Evolutionary conservation across 148 eudicot genomes (phyloP).

Genomic region (Spergularia marina): DNA sequence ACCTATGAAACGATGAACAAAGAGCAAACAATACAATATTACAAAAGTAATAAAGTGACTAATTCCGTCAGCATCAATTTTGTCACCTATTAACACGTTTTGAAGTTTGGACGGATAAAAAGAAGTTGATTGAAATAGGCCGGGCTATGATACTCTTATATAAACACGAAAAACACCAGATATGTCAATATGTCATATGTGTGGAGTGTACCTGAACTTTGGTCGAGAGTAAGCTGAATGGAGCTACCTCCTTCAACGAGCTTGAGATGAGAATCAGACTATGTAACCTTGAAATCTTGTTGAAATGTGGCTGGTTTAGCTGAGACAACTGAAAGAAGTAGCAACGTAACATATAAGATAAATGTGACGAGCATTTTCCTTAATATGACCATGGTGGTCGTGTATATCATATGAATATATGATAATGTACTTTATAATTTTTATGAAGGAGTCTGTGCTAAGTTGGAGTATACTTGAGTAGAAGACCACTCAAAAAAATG

Average conservation of each 20-base stretch:
- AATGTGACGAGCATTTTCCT: neutral
- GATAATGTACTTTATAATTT: neutral
- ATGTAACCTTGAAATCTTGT: constrained; percentile 64
- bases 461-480: neutral
- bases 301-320: constrained; percentile 67
- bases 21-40: too few relatives aligned
- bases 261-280: constrained; percentile 66
- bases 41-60: too few relatives aligned
- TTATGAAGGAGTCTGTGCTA: neutral
- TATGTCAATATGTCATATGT: too few relatives aligned
- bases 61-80: too few relatives aligned
- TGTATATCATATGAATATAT: neutral
- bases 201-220: constrained; percentile 47
- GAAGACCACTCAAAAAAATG: neutral
- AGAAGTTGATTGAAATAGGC: too few relatives aligned
- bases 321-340: neutral
- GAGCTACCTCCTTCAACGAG: constrained; percentile 65
- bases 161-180: too few relatives aligned
- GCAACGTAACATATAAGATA: constrained; percentile 7
- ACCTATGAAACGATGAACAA: constrained; percentile 32
- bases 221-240: constrained; percentile 79
- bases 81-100: too few relatives aligned
- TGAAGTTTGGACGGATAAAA: too few relatives aligned
- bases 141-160: too few relatives aligned
- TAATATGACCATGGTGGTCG: neutral